Evolutionary conservation across 352 stramenopile genomes (phyloP), one percentile per base, ranked within the genome.

Genomic region (Pythium volutum): DNA sequence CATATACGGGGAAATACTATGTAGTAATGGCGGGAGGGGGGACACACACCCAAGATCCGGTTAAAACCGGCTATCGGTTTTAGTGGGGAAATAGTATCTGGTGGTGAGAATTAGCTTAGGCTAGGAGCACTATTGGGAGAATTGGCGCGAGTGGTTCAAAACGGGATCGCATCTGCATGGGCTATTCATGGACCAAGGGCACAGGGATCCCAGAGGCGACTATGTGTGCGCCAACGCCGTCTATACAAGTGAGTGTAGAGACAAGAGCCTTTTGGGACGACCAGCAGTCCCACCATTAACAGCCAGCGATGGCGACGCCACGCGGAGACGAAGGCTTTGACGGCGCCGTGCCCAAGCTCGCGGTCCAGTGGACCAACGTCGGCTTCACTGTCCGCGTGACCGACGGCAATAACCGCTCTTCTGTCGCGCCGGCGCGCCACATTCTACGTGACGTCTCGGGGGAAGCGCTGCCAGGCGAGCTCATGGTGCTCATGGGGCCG

Each of bases 401-500:
- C 9, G 2, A 3, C 48, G 5, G 10, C 29, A 16, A 25, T 3
- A 18, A 4, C 6, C 16, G 22, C 10, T 26, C 47, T 26, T 22
- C 48, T 8, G 48, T 55, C 16, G 48, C 48, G 48, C 47, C 47
- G 4, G 41, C 47, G 12, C 47, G 31, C 31, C 31, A 36, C 3
- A 77, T 91, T 15, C 73, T 93, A 4, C 71, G 54, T 29, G 43
- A 71, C 27, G 67, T 94, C n/a, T 74, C 29, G 18, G 77, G 81
- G 23, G 48, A 67, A 5, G 74, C 78, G 2, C 29, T 59, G 15
- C 72, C 75, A 0, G 73, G 73, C 6, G 54, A 81, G 54, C 52
- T 84, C 51, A 60, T 84, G 34, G 79, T 84, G 26, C 74, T 89
- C 23, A 89, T 89, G 77, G 77, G 77, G 0, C 75, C 79, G 0